Base-by-base conservation (phyloP, 805 yeast genomes). In the Cephaloascus fragrans region DNA sequence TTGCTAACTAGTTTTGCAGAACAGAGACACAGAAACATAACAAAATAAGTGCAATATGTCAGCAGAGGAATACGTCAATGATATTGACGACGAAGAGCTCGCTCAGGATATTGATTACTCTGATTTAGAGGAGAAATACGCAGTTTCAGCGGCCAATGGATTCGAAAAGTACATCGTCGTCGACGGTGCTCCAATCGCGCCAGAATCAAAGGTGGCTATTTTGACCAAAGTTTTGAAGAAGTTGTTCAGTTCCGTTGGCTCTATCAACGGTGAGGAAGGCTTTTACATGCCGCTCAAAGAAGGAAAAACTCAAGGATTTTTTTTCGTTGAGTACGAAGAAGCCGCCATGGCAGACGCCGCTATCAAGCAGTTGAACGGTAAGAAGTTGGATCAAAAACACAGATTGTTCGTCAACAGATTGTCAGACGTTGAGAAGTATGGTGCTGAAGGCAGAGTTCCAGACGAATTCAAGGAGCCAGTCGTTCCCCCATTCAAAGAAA, bases 121-220 rank as follows among this genome's bases (percentile, higher is more conserved):
- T 44, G 97, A 89, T 58, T 71, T 90, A 54, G 97, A 90, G 59
- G 78, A 72, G 41, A 69, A 85, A 61, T 87, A 73, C 59, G 61
- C 74, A 18, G 78, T 83, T 37, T 52, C 57, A 38, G 73, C 75
- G 41, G 77, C 75, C 38, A 64, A 71, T 41, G 75, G 78, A 37
- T 70, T 84, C 41, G 95, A 85, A 53, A 75, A 75, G 52, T 88
- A 77, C 55, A 77, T 90, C 41, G 84, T 90, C 23, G 83, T 87
- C 38, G 97, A 88, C 57, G 98, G 98, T 36, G 89, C 95, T 9
- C 99, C 99, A 48, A 70, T 87, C 44, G 95, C 95, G 19, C 96
- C 97, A 42, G 95, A 82, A 56, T 59, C 86, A 39, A 93, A 93
- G 64, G 84, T 80, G 38, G 84, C 87, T 40, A 77, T 84, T 42